phyloP scores from a whole-genome alignment of 2,329 filamentous ascomycete species.

The Blastomyces percursus region DNA sequence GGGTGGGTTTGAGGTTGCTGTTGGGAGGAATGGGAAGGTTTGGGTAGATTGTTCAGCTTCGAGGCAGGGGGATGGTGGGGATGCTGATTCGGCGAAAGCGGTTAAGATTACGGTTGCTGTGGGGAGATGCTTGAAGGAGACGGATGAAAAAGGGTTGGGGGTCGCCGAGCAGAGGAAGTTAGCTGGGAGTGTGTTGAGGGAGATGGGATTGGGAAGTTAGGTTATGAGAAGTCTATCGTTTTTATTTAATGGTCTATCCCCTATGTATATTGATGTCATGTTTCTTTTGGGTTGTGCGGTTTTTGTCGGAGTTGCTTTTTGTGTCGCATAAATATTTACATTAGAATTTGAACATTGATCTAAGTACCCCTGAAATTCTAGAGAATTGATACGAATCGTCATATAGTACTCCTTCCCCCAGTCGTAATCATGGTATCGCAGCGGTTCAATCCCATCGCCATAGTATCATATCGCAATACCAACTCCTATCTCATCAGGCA shows the following conservation, averaged over 20 bases:
- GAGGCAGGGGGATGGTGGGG: constrained; percentile 39
- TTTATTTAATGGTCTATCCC: not conserved
- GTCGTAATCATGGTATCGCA: not conserved
- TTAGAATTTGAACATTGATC: not conserved
- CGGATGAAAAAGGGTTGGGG: constrained; percentile 51
- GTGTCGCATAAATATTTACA: not conserved
- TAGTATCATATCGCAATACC: not conserved
- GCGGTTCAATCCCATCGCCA: not conserved
- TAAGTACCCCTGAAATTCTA: not conserved
- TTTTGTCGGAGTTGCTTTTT: constrained; percentile 1
- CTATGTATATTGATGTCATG: not conserved
- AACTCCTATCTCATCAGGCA: not conserved
- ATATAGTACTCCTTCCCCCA: not conserved
- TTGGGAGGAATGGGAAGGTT: constrained; percentile 81
- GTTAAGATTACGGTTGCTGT: constrained; percentile 64
- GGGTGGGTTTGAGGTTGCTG: constrained; percentile 76
- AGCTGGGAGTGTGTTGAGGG: constrained; percentile 33
- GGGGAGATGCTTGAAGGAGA: constrained; percentile 63
- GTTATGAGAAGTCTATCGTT: not conserved
- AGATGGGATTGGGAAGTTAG: constrained; percentile 21
- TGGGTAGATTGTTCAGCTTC: constrained; percentile 63
- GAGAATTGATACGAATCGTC: not conserved
- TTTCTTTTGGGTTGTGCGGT: not conserved
- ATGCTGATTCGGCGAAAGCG: constrained; percentile 35
- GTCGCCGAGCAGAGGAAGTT: constrained; percentile 38